A percentile compares a stretch with the other conserved stretches of the same genome.
These are phyloP conservation scores for Globisporangium paroecandrum DNA, from an alignment of 352 stramenopile genomes.

Conservation along the genomic window DNA sequence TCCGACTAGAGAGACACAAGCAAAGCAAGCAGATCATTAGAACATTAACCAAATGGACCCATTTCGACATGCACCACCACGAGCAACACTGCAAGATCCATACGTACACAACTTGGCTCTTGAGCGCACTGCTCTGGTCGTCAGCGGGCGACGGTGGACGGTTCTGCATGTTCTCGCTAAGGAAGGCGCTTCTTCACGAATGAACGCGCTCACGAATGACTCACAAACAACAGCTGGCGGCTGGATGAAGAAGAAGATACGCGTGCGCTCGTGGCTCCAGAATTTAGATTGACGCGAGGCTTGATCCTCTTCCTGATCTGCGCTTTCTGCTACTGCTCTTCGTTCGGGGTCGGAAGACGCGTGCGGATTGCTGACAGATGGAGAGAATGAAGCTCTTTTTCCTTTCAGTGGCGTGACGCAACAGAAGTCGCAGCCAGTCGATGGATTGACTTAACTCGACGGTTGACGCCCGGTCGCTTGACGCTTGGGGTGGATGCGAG, in stretches of 20 bases:
- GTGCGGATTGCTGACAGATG: background rate
- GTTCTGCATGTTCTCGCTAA: slow-evolving; percentile 1
- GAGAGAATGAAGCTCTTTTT: background rate
- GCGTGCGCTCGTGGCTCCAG: background rate
- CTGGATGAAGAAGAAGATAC: background rate
- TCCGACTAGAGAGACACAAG: slow-evolving; percentile 11
- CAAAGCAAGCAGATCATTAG: background rate
- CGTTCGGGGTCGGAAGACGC: background rate
- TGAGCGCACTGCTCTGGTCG: background rate
- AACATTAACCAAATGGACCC: slow-evolving; percentile 1
- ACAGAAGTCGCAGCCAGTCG: background rate
- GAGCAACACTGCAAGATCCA: background rate
- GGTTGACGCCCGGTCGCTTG: background rate
- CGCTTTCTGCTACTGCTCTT: background rate
- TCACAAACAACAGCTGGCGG: background rate
- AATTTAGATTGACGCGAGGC: background rate
- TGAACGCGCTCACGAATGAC: background rate
- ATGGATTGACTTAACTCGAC: background rate
- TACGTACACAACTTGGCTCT: slow-evolving; percentile 9
- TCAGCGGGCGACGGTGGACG: background rate
- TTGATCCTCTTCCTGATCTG: background rate
- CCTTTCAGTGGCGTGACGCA: background rate
- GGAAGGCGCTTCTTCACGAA: background rate
- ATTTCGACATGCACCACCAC: background rate
- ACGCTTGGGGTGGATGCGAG: background rate